Conservation (phyloP, 176 grass and related monocot genomes). For the Oryza meyeriana region DNA sequence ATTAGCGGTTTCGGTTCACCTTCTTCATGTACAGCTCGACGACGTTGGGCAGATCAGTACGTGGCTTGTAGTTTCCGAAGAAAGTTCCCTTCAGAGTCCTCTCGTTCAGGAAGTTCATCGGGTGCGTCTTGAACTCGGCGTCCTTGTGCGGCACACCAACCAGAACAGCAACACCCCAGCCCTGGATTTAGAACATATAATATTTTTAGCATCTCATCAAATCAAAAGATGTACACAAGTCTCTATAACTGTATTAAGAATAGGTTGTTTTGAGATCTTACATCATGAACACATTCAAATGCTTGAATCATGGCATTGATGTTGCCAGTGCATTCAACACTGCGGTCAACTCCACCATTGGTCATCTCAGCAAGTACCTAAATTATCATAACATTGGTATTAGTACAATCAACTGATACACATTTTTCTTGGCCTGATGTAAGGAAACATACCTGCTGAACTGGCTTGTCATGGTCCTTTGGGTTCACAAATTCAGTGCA, state of each 20-base stretch:
- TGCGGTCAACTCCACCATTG: conserved; percentile 78
- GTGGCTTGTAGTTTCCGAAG: conserved; percentile 88
- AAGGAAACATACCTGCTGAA: conserved; percentile 63
- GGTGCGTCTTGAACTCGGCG: conserved; percentile 79
- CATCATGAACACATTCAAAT: conserved; percentile 93
- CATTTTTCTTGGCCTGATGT: not conserved
- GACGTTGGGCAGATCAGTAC: conserved; percentile 69
- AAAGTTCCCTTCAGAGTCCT: conserved; percentile 95
- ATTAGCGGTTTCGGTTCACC: not conserved
- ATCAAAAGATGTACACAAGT: not conserved
- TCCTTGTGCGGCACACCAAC: conserved; percentile 87
- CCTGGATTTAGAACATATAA: conserved; percentile 30
- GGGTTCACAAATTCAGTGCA: conserved; percentile 85
- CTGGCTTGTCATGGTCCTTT: conserved; percentile 63
- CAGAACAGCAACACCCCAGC: conserved; percentile 83
- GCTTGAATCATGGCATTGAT: conserved; percentile 78
- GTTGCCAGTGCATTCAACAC: conserved; percentile 84
- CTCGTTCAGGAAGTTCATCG: conserved; percentile 77
- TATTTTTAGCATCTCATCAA: not conserved
- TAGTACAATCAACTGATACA: not conserved
- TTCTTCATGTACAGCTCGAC: conserved; percentile 80
- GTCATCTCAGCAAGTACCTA: conserved; percentile 92
- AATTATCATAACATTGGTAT: not conserved
- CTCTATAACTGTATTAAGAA: not conserved
- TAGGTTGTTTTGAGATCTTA: not conserved